A percentile compares a stretch with the other conserved stretches of the same genome.
phyloP scores from a whole-genome alignment of 176 grass and related monocot species.

The Coix lacrymajobi region DNA sequence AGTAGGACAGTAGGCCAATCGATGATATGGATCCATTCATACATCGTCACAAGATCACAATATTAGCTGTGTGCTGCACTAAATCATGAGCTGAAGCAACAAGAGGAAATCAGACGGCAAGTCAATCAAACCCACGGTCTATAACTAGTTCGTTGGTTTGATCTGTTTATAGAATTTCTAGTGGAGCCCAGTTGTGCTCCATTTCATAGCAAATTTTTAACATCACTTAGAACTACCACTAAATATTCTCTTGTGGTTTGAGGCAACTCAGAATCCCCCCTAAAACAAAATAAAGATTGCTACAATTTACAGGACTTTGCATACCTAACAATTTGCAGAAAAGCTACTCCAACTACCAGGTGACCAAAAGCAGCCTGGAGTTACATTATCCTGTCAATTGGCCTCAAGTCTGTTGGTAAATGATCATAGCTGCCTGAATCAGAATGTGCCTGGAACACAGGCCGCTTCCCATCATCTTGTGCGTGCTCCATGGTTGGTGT shows the following conservation, averaged over 20 bases:
- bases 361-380: background rate
- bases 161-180: background rate
- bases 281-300: no score
- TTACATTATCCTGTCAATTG: slow-evolving; percentile 65
- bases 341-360: background rate
- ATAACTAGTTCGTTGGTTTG: background rate
- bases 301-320: background rate
- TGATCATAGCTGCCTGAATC: slow-evolving; percentile 80
- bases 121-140: background rate
- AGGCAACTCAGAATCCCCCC: no score
- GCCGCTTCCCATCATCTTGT: slow-evolving; percentile 54
- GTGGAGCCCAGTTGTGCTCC: background rate
- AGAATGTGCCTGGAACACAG: slow-evolving; percentile 69
- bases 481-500: slow-evolving; percentile 84
- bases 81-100: background rate
- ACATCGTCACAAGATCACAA: background rate
- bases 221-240: background rate
- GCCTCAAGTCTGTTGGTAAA: slow-evolving; percentile 73
- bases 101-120: background rate
- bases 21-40: background rate
- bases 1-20: no score
- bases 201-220: background rate
- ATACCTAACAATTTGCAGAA: background rate
- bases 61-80: background rate
- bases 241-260: background rate